These are phyloP conservation scores for Tetragonia tetragonoides DNA, from an alignment of 148 eudicot genomes.

Conservation along the genomic window DNA sequence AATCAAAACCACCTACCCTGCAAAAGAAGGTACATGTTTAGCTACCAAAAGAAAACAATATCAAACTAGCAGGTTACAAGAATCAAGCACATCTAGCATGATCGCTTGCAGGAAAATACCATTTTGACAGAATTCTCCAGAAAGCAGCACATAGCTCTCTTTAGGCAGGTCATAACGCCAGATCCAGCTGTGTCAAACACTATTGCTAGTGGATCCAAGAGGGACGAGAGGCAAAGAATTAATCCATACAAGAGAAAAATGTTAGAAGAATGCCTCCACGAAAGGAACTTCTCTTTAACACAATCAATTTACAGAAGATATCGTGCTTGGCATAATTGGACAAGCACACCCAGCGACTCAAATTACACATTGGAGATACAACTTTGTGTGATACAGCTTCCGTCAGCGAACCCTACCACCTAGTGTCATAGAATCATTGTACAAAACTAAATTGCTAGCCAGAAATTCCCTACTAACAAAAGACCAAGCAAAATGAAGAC, in stretches of 20 bases:
- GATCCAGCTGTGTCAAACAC: not conserved
- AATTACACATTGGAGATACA: slow-evolving; percentile 29
- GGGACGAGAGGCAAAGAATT: not conserved
- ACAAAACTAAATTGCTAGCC: slow-evolving; percentile 23
- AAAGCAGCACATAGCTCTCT: not conserved
- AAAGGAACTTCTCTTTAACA: not conserved
- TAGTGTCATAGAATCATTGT: slow-evolving; percentile 25
- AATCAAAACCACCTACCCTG: not conserved
- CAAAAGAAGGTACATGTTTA: not conserved
- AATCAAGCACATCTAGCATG: not conserved
- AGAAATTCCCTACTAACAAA: slow-evolving; percentile 16
- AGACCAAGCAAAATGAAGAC: slow-evolving; percentile 15
- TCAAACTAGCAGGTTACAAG: not conserved
- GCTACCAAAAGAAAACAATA: not conserved
- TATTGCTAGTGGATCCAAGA: not conserved
- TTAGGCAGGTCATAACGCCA: not conserved
- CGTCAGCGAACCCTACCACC: slow-evolving; percentile 20
- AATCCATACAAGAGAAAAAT: not conserved
- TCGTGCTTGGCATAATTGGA: slow-evolving; percentile 6
- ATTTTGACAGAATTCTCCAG: not conserved
- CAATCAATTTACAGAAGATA: slow-evolving; percentile 22
- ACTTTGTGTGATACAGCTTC: slow-evolving; percentile 22
- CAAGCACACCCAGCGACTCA: slow-evolving; percentile 22
- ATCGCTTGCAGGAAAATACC: not conserved
- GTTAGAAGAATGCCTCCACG: not conserved